These are phyloP conservation scores for Sporobolomyces pararoseus DNA, from an alignment of 768 basidiomycete species.

Conservation along the genomic window DNA sequence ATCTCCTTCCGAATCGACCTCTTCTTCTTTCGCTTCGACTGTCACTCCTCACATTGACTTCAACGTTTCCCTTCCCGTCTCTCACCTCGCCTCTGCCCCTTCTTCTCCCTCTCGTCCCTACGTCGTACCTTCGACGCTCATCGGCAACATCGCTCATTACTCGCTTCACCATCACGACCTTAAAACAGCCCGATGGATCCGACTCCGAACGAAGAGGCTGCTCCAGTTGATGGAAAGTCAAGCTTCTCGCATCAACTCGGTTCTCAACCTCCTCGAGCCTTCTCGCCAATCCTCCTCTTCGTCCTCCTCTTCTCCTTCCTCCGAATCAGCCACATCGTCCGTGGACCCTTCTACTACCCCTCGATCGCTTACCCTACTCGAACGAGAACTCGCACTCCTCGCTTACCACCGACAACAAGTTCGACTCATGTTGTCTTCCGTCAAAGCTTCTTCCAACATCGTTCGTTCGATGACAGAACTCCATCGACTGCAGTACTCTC, in stretches of 20 bases:
- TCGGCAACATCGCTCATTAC: slow-evolving; percentile 15
- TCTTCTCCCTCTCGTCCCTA: slow-evolving; percentile 11
- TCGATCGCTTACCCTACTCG: slow-evolving; percentile 7
- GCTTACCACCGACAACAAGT: slow-evolving; percentile 25
- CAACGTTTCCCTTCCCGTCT: not conserved
- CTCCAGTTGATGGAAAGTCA: slow-evolving; percentile 22
- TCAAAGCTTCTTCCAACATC: slow-evolving; percentile 32
- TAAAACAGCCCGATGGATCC: slow-evolving; percentile 20
- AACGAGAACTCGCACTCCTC: slow-evolving; percentile 17
- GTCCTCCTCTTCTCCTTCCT: not conserved
- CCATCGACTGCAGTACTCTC: slow-evolving; percentile 10
- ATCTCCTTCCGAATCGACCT: not conserved
- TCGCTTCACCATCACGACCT: slow-evolving; percentile 15
- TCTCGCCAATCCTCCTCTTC: not conserved
- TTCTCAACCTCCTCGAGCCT: slow-evolving; percentile 23
- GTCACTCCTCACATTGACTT: not conserved
- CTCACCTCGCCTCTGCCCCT: slow-evolving; percentile 15
- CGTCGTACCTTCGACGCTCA: slow-evolving; percentile 22
- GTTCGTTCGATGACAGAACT: slow-evolving; percentile 1
- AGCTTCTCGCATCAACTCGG: slow-evolving; percentile 7
- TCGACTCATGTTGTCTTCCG: slow-evolving; percentile 18
- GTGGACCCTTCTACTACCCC: not conserved
- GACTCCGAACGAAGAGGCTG: slow-evolving; percentile 11
- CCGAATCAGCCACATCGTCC: too few relatives aligned
- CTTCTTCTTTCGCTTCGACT: not conserved